Percentiles rank a stretch among this genome's conserved stretches.
Conservation (phyloP, 2,329 filamentous ascomycete species). For the Ceratocystis papillata region DNA sequence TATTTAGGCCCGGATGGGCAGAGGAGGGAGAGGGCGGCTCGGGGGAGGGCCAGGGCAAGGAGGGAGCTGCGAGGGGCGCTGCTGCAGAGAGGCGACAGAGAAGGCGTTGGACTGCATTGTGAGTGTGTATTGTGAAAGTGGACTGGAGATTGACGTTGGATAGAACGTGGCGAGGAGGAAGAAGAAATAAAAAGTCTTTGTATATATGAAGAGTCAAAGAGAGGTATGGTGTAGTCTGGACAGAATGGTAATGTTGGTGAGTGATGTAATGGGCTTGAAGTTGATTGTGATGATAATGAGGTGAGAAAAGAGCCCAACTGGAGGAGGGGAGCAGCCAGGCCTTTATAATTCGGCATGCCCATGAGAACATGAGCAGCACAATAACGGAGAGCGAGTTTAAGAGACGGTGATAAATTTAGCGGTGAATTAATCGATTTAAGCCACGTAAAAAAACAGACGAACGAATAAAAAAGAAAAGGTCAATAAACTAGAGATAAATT, state of each 20-base stretch:
- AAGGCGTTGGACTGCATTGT: conserved; percentile 21
- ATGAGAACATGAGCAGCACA: neutral
- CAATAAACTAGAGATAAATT: neutral
- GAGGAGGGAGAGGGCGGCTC: conserved; percentile 52
- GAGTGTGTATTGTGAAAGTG: conserved; percentile 26
- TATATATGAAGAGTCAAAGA: neutral
- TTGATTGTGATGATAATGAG: neutral
- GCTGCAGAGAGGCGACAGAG: conserved; percentile 31
- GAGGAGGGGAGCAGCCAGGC: conserved; percentile 12
- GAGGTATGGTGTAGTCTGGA: neutral
- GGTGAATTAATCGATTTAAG: conserved; percentile 6
- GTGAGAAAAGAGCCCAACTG: neutral
- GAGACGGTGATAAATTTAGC: neutral
- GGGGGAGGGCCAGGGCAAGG: conserved; percentile 57
- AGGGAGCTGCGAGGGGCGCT: conserved; percentile 55
- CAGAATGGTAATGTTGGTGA: neutral
- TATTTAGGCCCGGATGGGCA: conserved; percentile 48
- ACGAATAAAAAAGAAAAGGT: neutral
- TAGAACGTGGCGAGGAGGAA: too few species aligned
- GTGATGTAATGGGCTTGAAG: neutral
- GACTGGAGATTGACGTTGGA: neutral
- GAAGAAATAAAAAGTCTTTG: too few species aligned
- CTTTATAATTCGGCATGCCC: conserved; percentile 3
- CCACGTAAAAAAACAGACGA: conserved; percentile 8
- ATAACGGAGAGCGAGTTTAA: neutral